Evolutionary conservation across 2,329 filamentous ascomycete species (phyloP).

Genomic region (Aspergillus floridensis): DNA sequence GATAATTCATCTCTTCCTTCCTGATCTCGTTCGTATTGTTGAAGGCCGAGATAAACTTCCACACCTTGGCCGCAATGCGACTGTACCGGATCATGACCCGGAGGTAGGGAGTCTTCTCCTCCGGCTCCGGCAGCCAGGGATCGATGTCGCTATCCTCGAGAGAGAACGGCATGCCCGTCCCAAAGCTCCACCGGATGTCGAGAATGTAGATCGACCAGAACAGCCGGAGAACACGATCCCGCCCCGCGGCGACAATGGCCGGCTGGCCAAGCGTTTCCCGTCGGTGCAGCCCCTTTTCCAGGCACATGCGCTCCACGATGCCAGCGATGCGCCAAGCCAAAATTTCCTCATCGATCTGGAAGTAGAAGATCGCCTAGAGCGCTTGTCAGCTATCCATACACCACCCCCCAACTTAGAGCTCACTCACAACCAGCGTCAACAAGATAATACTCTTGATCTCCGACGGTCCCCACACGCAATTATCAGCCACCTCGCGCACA

Average conservation of each 20-base stretch:
- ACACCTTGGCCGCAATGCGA: constrained; percentile 77
- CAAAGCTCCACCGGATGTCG: constrained; percentile 86
- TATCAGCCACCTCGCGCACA: constrained; percentile 68
- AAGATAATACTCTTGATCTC: constrained; percentile 60
- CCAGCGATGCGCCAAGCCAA: constrained; percentile 89
- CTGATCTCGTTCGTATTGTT: constrained; percentile 64
- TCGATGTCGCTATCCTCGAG: constrained; percentile 83
- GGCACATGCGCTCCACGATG: constrained; percentile 72
- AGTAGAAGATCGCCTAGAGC: constrained; percentile 68
- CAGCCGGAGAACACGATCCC: constrained; percentile 65
- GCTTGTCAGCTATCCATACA: background rate
- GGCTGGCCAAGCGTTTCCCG: constrained; percentile 66
- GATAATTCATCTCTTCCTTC: constrained; percentile 70
- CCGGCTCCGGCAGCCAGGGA: constrained; percentile 71
- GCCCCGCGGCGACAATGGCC: constrained; percentile 65
- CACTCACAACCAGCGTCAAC: constrained; percentile 48
- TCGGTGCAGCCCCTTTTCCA: constrained; percentile 79
- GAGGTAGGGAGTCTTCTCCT: constrained; percentile 62
- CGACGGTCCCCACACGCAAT: constrained; percentile 56
- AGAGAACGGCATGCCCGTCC: constrained; percentile 79
- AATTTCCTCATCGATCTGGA: constrained; percentile 79
- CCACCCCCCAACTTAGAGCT: too few species aligned
- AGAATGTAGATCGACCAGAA: constrained; percentile 88
- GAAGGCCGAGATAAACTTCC: constrained; percentile 73
- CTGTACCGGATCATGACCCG: constrained; percentile 85